A percentile compares a stretch with the other conserved stretches of the same genome.
phyloP scores from a whole-genome alignment of 768 basidiomycete species.

The Macrolepiota albuminosa region DNA sequence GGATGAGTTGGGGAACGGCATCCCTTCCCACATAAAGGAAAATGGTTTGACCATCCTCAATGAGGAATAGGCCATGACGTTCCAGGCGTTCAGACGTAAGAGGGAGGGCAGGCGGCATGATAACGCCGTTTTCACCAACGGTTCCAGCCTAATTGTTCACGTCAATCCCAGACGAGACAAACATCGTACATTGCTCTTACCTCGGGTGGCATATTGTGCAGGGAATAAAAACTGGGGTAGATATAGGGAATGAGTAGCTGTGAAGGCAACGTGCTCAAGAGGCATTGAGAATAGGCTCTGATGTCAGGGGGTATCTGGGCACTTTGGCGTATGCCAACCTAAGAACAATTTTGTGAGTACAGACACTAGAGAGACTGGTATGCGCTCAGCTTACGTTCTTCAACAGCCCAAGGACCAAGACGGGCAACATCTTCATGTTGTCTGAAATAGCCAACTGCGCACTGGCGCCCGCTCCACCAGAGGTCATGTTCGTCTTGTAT shows the following conservation, averaged over 20 bases:
- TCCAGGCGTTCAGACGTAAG: slow-evolving; percentile 94
- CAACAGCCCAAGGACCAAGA: slow-evolving; percentile 82
- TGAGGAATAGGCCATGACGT: slow-evolving; percentile 91
- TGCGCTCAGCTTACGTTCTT: slow-evolving; percentile 69
- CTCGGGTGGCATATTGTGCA: slow-evolving; percentile 95
- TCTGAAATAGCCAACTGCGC: slow-evolving; percentile 90
- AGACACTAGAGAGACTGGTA: background rate
- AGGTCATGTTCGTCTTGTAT: slow-evolving; percentile 96
- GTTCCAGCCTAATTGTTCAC: slow-evolving; percentile 66
- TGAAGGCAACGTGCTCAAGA: slow-evolving; percentile 87
- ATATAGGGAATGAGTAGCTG: slow-evolving; percentile 91
- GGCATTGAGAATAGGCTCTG: slow-evolving; percentile 88
- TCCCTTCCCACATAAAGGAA: slow-evolving; percentile 99
- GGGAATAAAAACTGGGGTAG: slow-evolving; percentile 91
- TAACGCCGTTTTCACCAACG: slow-evolving; percentile 82
- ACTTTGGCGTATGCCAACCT: slow-evolving; percentile 95
- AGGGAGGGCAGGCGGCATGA: slow-evolving; percentile 84
- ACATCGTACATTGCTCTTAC: slow-evolving; percentile 32
- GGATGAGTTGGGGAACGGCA: slow-evolving; percentile 90
- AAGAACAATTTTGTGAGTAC: background rate
- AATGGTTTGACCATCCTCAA: slow-evolving; percentile 96
- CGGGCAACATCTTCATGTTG: slow-evolving; percentile 92
- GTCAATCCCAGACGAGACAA: background rate
- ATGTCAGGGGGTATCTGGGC: slow-evolving; percentile 96
- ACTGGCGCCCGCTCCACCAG: slow-evolving; percentile 88